Evolutionary conservation across 805 yeast genomes (phyloP).

Genomic region (Cyberlindnera americana): DNA sequence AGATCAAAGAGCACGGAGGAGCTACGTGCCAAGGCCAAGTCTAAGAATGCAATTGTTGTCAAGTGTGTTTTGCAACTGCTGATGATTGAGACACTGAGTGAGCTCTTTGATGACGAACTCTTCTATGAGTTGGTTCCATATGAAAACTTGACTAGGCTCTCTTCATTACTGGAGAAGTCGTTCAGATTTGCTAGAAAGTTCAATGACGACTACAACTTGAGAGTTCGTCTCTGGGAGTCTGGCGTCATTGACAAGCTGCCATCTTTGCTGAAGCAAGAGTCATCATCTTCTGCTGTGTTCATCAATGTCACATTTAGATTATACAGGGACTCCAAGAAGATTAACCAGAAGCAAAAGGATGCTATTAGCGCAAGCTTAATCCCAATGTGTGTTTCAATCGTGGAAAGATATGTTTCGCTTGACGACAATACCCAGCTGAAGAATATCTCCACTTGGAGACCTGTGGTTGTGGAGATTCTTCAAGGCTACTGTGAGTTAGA

Average conservation of each 20-base stretch:
- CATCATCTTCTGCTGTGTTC: conserved; percentile 83
- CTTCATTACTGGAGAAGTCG: conserved; percentile 59
- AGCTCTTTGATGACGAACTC: conserved; percentile 64
- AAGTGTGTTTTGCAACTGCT: conserved; percentile 88
- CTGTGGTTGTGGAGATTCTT: conserved; percentile 84
- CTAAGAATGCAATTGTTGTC: conserved; percentile 76
- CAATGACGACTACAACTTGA: conserved; percentile 81
- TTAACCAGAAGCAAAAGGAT: conserved; percentile 42
- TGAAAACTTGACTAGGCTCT: conserved; percentile 53
- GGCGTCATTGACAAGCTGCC: conserved; percentile 93
- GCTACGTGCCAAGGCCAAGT: conserved; percentile 42
- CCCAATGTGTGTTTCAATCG: conserved; percentile 68
- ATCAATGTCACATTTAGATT: conserved; percentile 76
- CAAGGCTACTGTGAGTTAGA: conserved; percentile 80
- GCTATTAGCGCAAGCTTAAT: conserved; percentile 51
- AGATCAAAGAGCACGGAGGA: conserved; percentile 34
- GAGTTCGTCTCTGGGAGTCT: conserved; percentile 87
- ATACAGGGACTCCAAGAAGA: conserved; percentile 62
- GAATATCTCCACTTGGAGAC: conserved; percentile 82
- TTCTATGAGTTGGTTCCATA: conserved; percentile 73
- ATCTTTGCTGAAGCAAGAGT: conserved; percentile 86
- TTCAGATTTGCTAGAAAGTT: conserved; percentile 82
- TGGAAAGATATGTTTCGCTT: conserved; percentile 64
- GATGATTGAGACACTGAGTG: conserved; percentile 83
- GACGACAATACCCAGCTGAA: conserved; percentile 75